Base-by-base conservation (phyloP, 768 basidiomycete genomes). In the Lepiota subincarnata region DNA sequence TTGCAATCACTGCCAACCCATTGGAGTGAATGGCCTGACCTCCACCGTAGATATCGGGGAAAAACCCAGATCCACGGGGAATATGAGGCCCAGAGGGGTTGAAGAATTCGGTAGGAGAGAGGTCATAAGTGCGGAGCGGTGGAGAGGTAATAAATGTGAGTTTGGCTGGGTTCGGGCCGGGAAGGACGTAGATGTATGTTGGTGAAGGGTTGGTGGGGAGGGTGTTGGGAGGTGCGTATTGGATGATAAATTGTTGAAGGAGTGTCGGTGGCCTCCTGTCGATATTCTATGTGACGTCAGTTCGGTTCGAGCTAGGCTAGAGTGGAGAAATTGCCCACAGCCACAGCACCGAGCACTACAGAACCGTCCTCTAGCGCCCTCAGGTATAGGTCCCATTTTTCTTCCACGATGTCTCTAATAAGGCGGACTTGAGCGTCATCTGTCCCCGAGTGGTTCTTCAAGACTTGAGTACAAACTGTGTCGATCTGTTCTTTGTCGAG, bases 201-300 rank as follows among this genome's bases (percentile, higher is more conserved):
- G 85, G 86, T 39, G 72, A 68, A 5, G 63, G 64, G 45, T 76
- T 70, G 83, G 36, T 89, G 80, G n/a, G 92, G 68, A 6, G 80
- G 83, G 67, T 54, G 66, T 64, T 24, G 84, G 86, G 43, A 71
- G 70, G 12, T 62, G 64, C 47, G 76, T 71, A 84, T 41, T 89
- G 82, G 16, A 93, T 68, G 2, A 80, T 83, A 66, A 90, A 88
- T 55, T 87, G 84, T 62, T 79, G 81, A 24, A 92, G 73, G 2
- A 93, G 73, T 2, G 89, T 92, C 7, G 94, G 94, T 6, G 94
- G 94, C 59, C 86, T 81, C 13, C 88, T 78, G 63, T 96, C 93
- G 59, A 97, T 83, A 68, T 96, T 92, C 93, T 95, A 28, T 40
- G 38, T 34, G 49, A 43, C 18, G 24, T 55, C 40, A 24, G 59